Evolutionary conservation across 1,284 basidiomycete genomes (phyloP), one percentile per base, ranked within the genome.

Genomic region (Tranzscheliella williamsii): DNA sequence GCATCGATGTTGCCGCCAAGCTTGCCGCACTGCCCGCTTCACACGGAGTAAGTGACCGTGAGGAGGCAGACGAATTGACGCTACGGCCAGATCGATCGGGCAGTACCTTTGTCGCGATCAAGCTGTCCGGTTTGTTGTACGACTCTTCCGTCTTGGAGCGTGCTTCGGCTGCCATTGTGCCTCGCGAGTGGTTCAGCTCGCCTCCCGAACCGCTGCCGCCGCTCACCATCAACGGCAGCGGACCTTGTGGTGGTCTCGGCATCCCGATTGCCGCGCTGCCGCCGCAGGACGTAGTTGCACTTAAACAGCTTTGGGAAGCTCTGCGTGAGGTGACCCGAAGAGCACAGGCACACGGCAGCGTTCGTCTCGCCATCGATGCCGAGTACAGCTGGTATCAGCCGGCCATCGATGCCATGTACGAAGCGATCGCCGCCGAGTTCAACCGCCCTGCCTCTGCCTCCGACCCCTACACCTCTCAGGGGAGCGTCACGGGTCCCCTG

Each of bases 351-450:
- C 51, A 58, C 32, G 70, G 66, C 36, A 64, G 47, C 20, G 67
- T 72, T 26, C 60, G 66, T 17, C 44, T 73, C 24, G 51, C 67
- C 8, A 61, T 73, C 33, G 71, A 73, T 23, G 71, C 71, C 35
- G 71, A 73, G 42, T 66, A 72, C 56, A 57, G 48, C 32, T 71
- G 67, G 64, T 67, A 67, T 33, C 70, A 72, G 38, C 71, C 71
- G 4, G 69, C 69, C 39, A 73, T 73, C 47, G 71, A 73, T 29
- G 69, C 69, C 43, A 54, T 73, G 49, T 72, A 61, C 60, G 69
- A 72, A 33, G 67, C 62, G 18, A 51, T 69, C 32, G 69, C 71
- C 15, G 50, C 57, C 29, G 67, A 73, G 35, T 72, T 61, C 61
- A 72, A 72, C 34, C 40, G 50, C 17, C 55, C 61, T 20, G 24